Percentiles rank a stretch among this genome's conserved stretches.
phyloP scores from a whole-genome alignment of 2,329 filamentous ascomycete species.

The Alternaria atra region DNA sequence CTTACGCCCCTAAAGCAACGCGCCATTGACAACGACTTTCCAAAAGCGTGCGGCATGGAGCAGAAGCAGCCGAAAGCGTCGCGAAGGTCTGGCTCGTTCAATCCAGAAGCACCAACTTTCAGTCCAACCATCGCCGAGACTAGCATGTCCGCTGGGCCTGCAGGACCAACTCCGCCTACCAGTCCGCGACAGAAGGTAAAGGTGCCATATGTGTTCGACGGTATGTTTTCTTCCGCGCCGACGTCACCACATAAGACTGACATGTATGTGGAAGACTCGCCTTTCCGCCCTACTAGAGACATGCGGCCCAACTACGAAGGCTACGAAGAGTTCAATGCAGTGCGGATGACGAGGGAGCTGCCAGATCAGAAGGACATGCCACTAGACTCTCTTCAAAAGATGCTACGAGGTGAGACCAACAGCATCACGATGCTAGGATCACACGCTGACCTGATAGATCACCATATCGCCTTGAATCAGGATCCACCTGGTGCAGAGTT shows the following conservation, averaged over 20 bases:
- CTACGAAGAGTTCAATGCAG: not conserved
- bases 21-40: not conserved
- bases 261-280: constrained; percentile 10
- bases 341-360: not conserved
- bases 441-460: constrained; percentile 1
- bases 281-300: constrained; percentile 5
- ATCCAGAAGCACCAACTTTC: constrained; percentile 25
- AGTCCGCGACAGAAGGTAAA: not conserved
- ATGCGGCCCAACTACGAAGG: constrained; percentile 6
- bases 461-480: constrained; percentile 1
- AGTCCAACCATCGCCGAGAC: constrained; percentile 10
- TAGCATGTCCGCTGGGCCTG: not conserved
- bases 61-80: not conserved
- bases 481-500: not conserved
- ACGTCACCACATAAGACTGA: not conserved
- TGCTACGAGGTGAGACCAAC: constrained; percentile 4
- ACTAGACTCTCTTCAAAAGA: constrained; percentile 2
- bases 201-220: not conserved
- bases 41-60: not conserved
- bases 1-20: not conserved
- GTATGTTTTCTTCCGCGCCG: not conserved
- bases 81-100: constrained; percentile 15
- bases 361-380: not conserved
- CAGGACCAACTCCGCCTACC: not conserved
- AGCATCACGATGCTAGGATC: not conserved